These are phyloP conservation scores for Oryza meridionalis DNA, from an alignment of 176 grass and related monocot genomes.

Conservation along the genomic window DNA sequence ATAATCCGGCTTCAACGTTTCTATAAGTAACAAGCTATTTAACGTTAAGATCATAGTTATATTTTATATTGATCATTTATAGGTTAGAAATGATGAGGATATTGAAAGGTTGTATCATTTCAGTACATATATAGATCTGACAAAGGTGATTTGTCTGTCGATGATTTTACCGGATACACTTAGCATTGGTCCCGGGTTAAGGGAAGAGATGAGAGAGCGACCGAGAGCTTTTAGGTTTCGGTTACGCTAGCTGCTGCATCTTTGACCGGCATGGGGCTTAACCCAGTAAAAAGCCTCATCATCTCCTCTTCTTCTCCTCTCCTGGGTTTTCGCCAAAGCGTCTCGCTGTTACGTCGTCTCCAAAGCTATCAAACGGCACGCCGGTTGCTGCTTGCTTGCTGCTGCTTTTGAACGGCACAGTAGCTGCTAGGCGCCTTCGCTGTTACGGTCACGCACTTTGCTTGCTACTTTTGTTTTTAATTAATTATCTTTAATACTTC, in stretches of 20 bases:
- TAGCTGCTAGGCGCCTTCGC: neutral
- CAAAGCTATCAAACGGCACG: neutral
- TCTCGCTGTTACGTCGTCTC: conserved; percentile 17
- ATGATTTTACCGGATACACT: neutral
- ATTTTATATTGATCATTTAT: too few species aligned
- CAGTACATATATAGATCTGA: too few species aligned
- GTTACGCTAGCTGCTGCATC: conserved; percentile 22
- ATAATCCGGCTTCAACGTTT: too few species aligned
- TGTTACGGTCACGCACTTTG: conserved; percentile 24
- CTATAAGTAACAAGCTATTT: too few species aligned
- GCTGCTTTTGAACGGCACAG: conserved; percentile 20
- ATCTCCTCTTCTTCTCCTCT: neutral
- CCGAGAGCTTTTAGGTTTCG: neutral
- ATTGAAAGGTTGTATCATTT: too few species aligned
- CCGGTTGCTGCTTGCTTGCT: neutral
- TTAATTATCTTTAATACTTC: too few species aligned
- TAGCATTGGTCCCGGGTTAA: neutral
- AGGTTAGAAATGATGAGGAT: too few species aligned
- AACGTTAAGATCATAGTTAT: too few species aligned
- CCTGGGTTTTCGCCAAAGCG: conserved; percentile 53
- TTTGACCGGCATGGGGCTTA: conserved; percentile 50
- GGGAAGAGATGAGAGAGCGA: neutral
- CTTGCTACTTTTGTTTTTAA: too few species aligned
- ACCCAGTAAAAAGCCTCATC: neutral
- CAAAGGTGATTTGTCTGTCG: too few species aligned